A percentile compares a stretch with the other conserved stretches of the same genome.
Evolutionary conservation across 345 rosid species (phyloP).

Genomic region (Moricandia arvensis): DNA sequence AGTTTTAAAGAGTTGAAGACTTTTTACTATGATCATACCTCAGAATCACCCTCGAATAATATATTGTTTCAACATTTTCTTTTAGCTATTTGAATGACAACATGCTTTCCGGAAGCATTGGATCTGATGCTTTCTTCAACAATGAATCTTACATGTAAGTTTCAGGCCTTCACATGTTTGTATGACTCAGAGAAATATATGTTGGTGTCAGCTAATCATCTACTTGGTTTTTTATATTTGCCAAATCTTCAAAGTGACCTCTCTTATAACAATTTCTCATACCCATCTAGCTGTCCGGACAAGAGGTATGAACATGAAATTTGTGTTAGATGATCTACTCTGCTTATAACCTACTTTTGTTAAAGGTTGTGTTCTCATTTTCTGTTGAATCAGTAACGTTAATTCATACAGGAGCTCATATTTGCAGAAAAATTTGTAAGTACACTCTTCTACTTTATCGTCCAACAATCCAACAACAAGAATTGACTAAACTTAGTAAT

Average conservation of each 20-base stretch:
- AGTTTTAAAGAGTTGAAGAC: not conserved
- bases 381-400: constrained; percentile 9
- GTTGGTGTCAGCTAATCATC: not conserved
- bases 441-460: not conserved
- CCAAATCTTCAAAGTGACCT: constrained; percentile 19
- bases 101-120: constrained; percentile 16
- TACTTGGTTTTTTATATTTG: not conserved
- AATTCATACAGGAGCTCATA: constrained; percentile 26
- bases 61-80: not conserved
- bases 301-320: constrained; percentile 1
- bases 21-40: not conserved
- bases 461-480: not conserved
- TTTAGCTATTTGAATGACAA: constrained; percentile 27
- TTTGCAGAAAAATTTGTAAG: constrained; percentile 18
- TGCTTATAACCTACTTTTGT: not conserved
- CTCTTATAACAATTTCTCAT: constrained; percentile 30
- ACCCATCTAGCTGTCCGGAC: not conserved
- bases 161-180: not conserved
- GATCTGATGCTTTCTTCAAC: constrained; percentile 6
- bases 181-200: not conserved
- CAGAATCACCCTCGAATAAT: not conserved
- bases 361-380: not conserved
- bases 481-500: not conserved
- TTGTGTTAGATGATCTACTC: not conserved
- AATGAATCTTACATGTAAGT: constrained; percentile 14